A percentile compares a stretch with the other conserved stretches of the same genome.
Conservation (phyloP, 805 yeast species). For the Jamesozyma hellenica region DNA sequence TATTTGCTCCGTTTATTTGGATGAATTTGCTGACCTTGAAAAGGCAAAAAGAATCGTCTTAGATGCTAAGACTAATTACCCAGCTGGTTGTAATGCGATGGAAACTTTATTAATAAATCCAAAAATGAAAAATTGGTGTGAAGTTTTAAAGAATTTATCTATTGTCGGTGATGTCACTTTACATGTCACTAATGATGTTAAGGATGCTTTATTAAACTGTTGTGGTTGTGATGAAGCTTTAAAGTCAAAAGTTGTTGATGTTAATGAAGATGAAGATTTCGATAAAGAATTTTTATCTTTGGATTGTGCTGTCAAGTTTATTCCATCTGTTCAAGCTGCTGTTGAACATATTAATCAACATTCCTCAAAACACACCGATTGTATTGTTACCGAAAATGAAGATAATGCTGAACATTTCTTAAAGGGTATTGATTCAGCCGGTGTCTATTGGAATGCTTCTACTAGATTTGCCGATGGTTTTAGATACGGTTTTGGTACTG, state of each 20-base stretch:
- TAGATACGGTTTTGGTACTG: slow-evolving; percentile 97
- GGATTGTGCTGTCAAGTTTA: slow-evolving; percentile 66
- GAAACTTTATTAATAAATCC: slow-evolving; percentile 65
- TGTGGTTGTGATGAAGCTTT: slow-evolving; percentile 14
- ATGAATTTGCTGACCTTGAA: slow-evolving; percentile 60
- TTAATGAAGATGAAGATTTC: slow-evolving; percentile 49
- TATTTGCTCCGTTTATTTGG: slow-evolving; percentile 80
- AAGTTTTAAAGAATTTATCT: slow-evolving; percentile 37
- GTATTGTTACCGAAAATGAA: slow-evolving; percentile 72
- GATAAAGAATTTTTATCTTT: slow-evolving; percentile 74
- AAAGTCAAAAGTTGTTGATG: slow-evolving; percentile 31
- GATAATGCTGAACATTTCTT: slow-evolving; percentile 64
- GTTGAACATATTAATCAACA: slow-evolving; percentile 77
- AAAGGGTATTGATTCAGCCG: slow-evolving; percentile 85
- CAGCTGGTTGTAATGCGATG: slow-evolving; percentile 98
- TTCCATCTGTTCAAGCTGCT: slow-evolving; percentile 57
- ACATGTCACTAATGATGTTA: slow-evolving; percentile 51
- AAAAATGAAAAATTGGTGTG: slow-evolving; percentile 29
- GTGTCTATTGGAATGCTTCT: slow-evolving; percentile 96
- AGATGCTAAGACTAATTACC: slow-evolving; percentile 91
- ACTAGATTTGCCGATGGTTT: slow-evolving; percentile 98
- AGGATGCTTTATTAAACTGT: slow-evolving; percentile 11
- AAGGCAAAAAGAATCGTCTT: slow-evolving; percentile 69
- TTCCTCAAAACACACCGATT: slow-evolving; percentile 94
- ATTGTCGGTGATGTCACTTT: slow-evolving; percentile 56